These are phyloP conservation scores for Boletus sp. DNA, from an alignment of 768 basidiomycete species.

Conservation along the genomic window DNA sequence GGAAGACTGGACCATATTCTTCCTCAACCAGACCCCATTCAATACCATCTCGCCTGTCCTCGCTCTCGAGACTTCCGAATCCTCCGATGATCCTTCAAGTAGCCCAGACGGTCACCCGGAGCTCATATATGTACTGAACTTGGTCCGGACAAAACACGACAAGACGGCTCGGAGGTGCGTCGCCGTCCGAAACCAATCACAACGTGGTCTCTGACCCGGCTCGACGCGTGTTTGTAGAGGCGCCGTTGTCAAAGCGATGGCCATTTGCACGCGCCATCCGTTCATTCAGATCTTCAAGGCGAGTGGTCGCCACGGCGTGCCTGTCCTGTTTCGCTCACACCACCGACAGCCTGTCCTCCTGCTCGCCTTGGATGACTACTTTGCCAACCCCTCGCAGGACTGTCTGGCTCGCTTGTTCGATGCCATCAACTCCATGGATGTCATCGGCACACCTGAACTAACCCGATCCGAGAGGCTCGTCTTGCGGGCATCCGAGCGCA, in stretches of 20 bases:
- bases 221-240: conserved; percentile 50
- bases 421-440: conserved; percentile 88
- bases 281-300: conserved; percentile 97
- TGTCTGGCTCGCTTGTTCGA: conserved; percentile 89
- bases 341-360: conserved; percentile 76
- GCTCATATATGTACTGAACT: conserved; percentile 82
- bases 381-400: conserved; percentile 82
- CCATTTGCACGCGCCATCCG: conserved; percentile 89
- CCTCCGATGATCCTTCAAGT: conserved; percentile 27
- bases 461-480: conserved; percentile 83
- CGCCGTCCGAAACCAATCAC: conserved; percentile 2
- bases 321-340: conserved; percentile 3
- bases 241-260: conserved; percentile 90
- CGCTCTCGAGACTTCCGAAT: conserved; percentile 55
- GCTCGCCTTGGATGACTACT: conserved; percentile 94
- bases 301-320: conserved; percentile 11
- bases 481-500: conserved; percentile 86
- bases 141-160: conserved; percentile 90
- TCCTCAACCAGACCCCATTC: conserved; percentile 90
- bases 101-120: conserved; percentile 37
- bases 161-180: conserved; percentile 72
- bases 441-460: conserved; percentile 72
- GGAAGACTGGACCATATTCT: conserved; percentile 99
- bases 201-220: conserved; percentile 10
- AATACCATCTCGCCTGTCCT: conserved; percentile 84